Percentiles rank a stretch among this genome's conserved stretches.
phyloP scores from a whole-genome alignment of 169 alveolate genomes.

The Eimeria maxima region DNA sequence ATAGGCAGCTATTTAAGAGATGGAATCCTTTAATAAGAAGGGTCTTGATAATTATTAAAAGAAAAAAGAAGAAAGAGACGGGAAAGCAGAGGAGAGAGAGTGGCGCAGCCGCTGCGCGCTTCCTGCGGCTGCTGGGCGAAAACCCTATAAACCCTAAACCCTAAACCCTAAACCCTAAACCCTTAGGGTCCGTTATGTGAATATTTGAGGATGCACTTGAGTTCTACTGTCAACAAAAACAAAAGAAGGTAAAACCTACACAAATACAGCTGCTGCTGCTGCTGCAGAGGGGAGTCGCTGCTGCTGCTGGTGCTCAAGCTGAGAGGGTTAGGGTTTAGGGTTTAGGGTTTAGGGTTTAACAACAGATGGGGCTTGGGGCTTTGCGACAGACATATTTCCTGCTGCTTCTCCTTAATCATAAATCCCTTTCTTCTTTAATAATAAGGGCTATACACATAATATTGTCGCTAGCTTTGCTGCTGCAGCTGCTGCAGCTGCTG shows the following conservation, averaged over 20 bases:
- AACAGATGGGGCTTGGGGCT: neutral
- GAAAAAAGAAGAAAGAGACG: neutral
- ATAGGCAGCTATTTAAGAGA: neutral
- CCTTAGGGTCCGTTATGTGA: neutral
- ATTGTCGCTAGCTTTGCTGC: neutral
- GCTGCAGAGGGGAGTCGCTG: neutral
- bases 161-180: slow-evolving; percentile 47
- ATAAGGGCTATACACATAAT: neutral
- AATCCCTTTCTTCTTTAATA: neutral
- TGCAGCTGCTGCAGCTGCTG: neutral
- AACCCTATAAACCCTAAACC: neutral
- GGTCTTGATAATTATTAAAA: neutral
- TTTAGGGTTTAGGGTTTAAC: slow-evolving; percentile 37
- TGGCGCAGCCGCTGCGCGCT: neutral
- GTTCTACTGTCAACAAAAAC: slow-evolving; percentile 30
- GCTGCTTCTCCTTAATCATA: neutral
- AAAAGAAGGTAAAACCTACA: neutral
- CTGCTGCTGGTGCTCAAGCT: neutral
- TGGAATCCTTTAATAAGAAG: neutral
- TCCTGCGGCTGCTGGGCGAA: neutral
- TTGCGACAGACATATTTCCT: neutral
- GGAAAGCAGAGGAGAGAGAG: neutral
- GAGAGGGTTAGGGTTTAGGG: slow-evolving; percentile 18
- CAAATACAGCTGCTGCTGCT: neutral
- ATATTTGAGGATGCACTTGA: neutral